Evolutionary conservation across 805 yeast species (phyloP).

Genomic region (Metschnikowia hibisci): DNA sequence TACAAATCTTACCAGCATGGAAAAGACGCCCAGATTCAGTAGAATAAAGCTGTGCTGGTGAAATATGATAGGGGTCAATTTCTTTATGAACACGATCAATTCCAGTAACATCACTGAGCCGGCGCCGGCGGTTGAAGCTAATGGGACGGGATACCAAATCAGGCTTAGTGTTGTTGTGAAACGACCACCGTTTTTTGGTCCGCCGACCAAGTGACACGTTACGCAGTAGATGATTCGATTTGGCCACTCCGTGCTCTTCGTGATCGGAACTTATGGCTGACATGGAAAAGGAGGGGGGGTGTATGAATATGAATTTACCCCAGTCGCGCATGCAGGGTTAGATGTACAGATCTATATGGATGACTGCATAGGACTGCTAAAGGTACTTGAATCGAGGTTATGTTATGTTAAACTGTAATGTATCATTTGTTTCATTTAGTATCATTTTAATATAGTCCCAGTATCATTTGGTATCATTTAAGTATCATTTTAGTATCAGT

Average conservation of each 20-base stretch:
- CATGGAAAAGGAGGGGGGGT: constrained; percentile 5
- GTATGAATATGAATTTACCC: constrained; percentile 3
- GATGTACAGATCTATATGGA: neutral
- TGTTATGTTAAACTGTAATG: too few species aligned
- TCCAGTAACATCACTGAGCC: constrained; percentile 40
- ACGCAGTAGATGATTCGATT: constrained; percentile 30
- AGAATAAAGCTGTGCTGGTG: constrained; percentile 90
- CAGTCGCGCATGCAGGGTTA: constrained; percentile 5
- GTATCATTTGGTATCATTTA: too few species aligned
- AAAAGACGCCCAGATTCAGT: constrained; percentile 89
- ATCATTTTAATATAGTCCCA: neutral
- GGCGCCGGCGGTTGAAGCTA: constrained; percentile 25
- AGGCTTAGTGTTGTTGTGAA: constrained; percentile 35
- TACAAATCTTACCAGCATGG: constrained; percentile 92
- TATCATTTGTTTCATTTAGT: too few species aligned
- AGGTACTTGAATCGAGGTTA: too few species aligned
- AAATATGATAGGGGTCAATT: constrained; percentile 58
- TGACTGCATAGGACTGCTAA: too few species aligned
- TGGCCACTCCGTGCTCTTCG: constrained; percentile 32
- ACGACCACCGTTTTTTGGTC: constrained; percentile 42
- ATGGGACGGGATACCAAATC: constrained; percentile 35
- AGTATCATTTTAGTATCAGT: too few species aligned
- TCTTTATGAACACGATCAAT: constrained; percentile 62
- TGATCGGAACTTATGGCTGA: constrained; percentile 30
- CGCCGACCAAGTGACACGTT: constrained; percentile 29